These are phyloP conservation scores for Acmispon strigosus DNA, from an alignment of 306 rosid genomes.

Conservation along the genomic window DNA sequence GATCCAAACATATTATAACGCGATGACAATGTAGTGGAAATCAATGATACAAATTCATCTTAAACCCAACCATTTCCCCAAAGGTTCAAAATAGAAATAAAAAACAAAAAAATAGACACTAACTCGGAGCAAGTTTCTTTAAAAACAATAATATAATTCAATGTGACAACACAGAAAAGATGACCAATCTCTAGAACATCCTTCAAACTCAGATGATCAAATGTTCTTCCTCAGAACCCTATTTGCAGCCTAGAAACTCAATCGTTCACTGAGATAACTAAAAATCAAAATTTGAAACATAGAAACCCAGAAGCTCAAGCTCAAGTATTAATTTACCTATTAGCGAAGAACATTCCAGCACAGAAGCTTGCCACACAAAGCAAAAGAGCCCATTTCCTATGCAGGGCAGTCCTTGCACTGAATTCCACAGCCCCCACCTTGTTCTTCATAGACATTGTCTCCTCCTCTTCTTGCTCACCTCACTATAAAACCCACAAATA, in stretches of 20 bases:
- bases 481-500: neutral
- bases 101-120: neutral
- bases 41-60: conserved; percentile 2
- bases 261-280: neutral
- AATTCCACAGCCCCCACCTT: conserved; percentile 47
- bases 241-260: conserved; percentile 8
- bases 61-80: neutral
- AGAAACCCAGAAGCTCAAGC: conserved; percentile 26
- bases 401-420: conserved; percentile 36
- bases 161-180: neutral
- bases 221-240: neutral
- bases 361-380: conserved; percentile 77
- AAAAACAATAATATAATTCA: neutral
- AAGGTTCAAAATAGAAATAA: too few species aligned
- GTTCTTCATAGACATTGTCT: conserved; percentile 55
- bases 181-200: neutral
- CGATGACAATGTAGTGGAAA: neutral
- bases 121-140: neutral
- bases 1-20: too few species aligned
- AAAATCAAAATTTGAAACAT: conserved; percentile 14
- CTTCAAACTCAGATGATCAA: neutral
- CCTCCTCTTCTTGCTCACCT: conserved; percentile 11
- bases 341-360: conserved; percentile 78
- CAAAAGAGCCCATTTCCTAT: conserved; percentile 59
- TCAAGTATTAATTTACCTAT: too few species aligned